Conservation (phyloP, 805 yeast species). For the Myxozyma monticola region DNA sequence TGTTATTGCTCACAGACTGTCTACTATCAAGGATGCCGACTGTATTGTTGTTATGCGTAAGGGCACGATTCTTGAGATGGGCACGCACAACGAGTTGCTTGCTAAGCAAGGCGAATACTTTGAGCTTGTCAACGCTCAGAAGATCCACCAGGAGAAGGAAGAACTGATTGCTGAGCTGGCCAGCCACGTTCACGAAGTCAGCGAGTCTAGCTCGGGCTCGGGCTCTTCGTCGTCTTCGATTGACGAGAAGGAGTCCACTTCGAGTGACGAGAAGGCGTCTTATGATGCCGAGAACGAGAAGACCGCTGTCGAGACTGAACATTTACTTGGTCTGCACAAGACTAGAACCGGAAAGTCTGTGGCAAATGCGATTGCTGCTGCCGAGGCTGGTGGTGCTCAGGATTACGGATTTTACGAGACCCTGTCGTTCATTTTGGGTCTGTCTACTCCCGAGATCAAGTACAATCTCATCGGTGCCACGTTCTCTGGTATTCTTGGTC, state of each 20-base stretch:
- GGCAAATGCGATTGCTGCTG: conserved; percentile 10
- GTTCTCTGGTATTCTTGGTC: conserved; percentile 26
- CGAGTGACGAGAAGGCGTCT: conserved; percentile 14
- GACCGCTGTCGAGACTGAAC: conserved; percentile 7
- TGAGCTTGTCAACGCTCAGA: conserved; percentile 37
- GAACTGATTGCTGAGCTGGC: conserved; percentile 23
- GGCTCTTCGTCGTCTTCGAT: neutral
- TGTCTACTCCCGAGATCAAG: conserved; percentile 16
- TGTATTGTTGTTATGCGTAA: conserved; percentile 47
- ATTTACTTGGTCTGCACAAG: conserved; percentile 12
- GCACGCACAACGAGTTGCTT: conserved; percentile 39
- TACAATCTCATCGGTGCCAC: conserved; percentile 23
- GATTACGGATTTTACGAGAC: conserved; percentile 18
- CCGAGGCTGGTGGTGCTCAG: conserved; percentile 1
- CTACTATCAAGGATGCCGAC: conserved; percentile 53
- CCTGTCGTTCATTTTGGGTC: conserved; percentile 15
- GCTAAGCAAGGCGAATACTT: conserved; percentile 32
- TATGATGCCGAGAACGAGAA: conserved; percentile 13
- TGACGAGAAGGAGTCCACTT: neutral
- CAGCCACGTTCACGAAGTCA: conserved; percentile 9
- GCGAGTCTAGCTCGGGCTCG: conserved; percentile 3
- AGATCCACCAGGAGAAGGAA: conserved; percentile 25
- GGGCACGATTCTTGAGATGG: conserved; percentile 49
- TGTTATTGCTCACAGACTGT: conserved; percentile 53
- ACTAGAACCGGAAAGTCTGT: conserved; percentile 14